A percentile compares a stretch with the other conserved stretches of the same genome.
Conservation (phyloP, 108 stramenopile genomes). For the Fragilaria radians region DNA sequence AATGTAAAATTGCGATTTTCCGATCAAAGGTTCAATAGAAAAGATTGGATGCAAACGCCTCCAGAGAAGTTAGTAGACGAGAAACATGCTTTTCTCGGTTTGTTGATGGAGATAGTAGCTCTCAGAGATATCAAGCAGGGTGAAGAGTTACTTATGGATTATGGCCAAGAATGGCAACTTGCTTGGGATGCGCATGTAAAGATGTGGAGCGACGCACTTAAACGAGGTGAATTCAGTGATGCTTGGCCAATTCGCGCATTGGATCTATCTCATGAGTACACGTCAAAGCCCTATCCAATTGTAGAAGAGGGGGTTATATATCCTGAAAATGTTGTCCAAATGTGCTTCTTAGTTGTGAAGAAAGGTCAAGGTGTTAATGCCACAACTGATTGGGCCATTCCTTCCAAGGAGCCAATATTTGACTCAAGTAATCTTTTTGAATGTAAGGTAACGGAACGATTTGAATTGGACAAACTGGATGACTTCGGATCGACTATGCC, state of each 20-base stretch:
- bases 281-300: constrained; percentile 22
- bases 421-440: constrained; percentile 31
- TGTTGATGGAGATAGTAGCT: constrained; percentile 40
- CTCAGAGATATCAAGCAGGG: background rate
- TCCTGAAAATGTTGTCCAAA: constrained; percentile 33
- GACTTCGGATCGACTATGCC: constrained; percentile 32
- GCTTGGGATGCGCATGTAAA: constrained; percentile 49
- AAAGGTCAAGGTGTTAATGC: constrained; percentile 10
- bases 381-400: constrained; percentile 1
- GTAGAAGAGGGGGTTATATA: no score
- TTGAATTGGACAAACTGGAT: constrained; percentile 23
- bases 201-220: constrained; percentile 35
- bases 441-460: constrained; percentile 37
- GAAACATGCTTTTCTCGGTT: constrained; percentile 2
- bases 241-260: constrained; percentile 30
- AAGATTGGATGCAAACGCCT: constrained; percentile 10
- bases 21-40: constrained; percentile 14
- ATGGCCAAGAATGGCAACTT: constrained; percentile 32
- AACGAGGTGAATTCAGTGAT: constrained; percentile 23
- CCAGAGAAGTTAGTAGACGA: constrained; percentile 19
- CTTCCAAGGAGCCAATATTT: constrained; percentile 3
- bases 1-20: constrained; percentile 42
- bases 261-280: constrained; percentile 17
- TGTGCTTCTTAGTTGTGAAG: constrained; percentile 34
- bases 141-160: constrained; percentile 1